Conservation (phyloP, 2,329 filamentous ascomycete genomes). For the Drechslerella coelobrocha region DNA sequence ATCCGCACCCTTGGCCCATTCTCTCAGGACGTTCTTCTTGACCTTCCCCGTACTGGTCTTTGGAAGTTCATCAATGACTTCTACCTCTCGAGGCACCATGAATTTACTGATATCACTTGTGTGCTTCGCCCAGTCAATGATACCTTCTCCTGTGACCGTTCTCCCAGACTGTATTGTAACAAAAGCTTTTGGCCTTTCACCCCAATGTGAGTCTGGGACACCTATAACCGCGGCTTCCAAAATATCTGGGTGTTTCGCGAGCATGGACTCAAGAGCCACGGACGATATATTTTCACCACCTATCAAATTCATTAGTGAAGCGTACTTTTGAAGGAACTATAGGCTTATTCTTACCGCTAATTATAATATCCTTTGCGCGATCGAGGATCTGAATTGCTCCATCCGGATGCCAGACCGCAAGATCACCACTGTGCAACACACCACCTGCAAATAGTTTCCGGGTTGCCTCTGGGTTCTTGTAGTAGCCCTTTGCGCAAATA, state of each 20-base stretch:
- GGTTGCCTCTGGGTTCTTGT: conserved; percentile 86
- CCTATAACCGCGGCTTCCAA: conserved; percentile 91
- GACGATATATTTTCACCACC: conserved; percentile 97
- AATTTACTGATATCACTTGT: conserved; percentile 84
- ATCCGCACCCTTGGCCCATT: conserved; percentile 73
- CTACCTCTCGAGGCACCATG: conserved; percentile 78
- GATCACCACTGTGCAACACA: conserved; percentile 84
- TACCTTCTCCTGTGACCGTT: conserved; percentile 67
- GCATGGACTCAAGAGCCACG: conserved; percentile 86
- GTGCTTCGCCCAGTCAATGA: conserved; percentile 86
- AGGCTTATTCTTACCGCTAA: conserved; percentile 70
- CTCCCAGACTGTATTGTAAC: conserved; percentile 78
- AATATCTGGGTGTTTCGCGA: conserved; percentile 84
- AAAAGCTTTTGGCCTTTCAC: conserved; percentile 93
- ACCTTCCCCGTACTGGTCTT: conserved; percentile 98
- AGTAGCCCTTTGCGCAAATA: conserved; percentile 89
- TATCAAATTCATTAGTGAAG: conserved; percentile 56
- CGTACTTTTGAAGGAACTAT: not conserved
- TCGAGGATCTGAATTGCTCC: conserved; percentile 91
- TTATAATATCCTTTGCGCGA: conserved; percentile 96
- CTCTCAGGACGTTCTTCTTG: conserved; percentile 88
- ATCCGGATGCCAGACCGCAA: conserved; percentile 92
- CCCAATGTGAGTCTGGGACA: conserved; percentile 88
- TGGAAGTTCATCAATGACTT: conserved; percentile 84
- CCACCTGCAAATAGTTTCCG: conserved; percentile 85